phyloP scores from a whole-genome alignment of 306 rosid genomes.

The Carpinus fangiana region DNA sequence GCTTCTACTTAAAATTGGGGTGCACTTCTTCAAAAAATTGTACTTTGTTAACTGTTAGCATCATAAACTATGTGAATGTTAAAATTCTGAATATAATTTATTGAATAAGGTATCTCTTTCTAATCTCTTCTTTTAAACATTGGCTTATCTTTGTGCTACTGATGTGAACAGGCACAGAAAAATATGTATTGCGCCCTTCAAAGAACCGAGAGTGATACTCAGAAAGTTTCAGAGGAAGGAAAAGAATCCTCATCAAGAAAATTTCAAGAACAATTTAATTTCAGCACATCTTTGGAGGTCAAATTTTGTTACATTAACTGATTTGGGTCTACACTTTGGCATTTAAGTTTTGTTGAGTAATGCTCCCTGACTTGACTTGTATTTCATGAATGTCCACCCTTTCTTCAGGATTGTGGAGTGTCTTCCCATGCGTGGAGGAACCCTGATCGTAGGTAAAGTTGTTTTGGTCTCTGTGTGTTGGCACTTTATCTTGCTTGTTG shows the following conservation, averaged over 20 bases:
- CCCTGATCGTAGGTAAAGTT: constrained; percentile 46
- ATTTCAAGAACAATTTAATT: constrained; percentile 33
- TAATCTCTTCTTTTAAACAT: constrained; percentile 11
- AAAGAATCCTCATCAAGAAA: constrained; percentile 41
- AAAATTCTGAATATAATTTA: constrained; percentile 2
- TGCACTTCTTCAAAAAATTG: background rate
- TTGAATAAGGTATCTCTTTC: constrained; percentile 1
- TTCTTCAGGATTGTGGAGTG: constrained; percentile 58
- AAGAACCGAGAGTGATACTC: constrained; percentile 43
- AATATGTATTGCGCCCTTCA: constrained; percentile 67
- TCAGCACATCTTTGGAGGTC: constrained; percentile 42
- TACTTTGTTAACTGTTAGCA: constrained; percentile 5
- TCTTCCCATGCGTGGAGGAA: constrained; percentile 47
- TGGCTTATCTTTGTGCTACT: constrained; percentile 17
- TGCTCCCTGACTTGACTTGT: constrained; percentile 25
- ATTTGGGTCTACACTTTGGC: constrained; percentile 20
- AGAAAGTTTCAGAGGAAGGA: constrained; percentile 42
- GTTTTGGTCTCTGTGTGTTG: background rate
- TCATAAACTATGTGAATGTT: constrained; percentile 11
- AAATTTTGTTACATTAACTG: constrained; percentile 17
- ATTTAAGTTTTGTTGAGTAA: constrained; percentile 3
- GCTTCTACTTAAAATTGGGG: background rate
- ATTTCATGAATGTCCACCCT: constrained; percentile 19
- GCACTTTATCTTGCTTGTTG: background rate
- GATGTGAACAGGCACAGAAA: constrained; percentile 44